A percentile compares a stretch with the other conserved stretches of the same genome.
Conservation (phyloP, 306 rosid genomes). For the Vigna hirtella region DNA sequence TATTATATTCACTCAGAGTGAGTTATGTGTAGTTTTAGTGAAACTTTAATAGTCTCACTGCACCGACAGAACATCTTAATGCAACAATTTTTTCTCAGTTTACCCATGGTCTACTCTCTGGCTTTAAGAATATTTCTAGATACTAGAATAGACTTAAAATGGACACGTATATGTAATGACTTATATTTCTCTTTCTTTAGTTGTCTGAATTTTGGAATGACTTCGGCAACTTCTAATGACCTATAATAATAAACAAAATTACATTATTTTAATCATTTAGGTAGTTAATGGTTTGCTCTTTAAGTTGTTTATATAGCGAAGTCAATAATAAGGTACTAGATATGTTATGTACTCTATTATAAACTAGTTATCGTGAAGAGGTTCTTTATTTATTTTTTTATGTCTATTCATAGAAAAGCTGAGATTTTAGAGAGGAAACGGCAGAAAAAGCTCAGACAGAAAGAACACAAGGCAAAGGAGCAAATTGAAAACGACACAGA, state of each 20-base stretch:
- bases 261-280: not conserved
- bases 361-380: conserved; percentile 25
- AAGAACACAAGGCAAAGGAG: conserved; percentile 75
- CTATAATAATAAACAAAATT: conserved; percentile 17
- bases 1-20: not conserved
- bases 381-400: conserved; percentile 37
- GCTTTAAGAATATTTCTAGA: conserved; percentile 6
- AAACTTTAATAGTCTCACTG: not conserved
- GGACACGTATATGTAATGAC: conserved; percentile 13
- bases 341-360: conserved; percentile 31
- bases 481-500: conserved; percentile 56
- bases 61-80: not conserved
- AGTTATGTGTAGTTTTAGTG: conserved; percentile 7
- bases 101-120: not conserved
- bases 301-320: conserved; percentile 32
- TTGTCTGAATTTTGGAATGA: conserved; percentile 2
- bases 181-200: conserved; percentile 30
- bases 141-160: not conserved
- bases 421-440: conserved; percentile 83
- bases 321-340: not conserved
- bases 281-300: conserved; percentile 10
- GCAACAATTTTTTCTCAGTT: not conserved
- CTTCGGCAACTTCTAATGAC: conserved; percentile 29
- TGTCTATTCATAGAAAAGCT: conserved; percentile 62
- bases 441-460: conserved; percentile 87